Conservation (phyloP, 1,139 yeast species). For the Magnusiomyces ingens region DNA sequence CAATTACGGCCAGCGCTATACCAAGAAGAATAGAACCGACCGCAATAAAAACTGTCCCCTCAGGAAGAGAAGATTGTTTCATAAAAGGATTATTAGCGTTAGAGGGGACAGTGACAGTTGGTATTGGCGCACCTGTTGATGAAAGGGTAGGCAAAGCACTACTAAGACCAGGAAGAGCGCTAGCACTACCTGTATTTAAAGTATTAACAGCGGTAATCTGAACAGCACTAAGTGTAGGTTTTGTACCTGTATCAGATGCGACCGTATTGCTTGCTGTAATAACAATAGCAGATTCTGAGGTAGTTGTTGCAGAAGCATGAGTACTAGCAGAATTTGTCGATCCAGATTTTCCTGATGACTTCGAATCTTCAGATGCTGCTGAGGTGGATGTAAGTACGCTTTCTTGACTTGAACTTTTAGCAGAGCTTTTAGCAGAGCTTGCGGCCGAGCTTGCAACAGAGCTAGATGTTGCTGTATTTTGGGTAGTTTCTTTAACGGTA, state of each 20-base stretch:
- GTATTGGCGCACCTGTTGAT: conserved; percentile 36
- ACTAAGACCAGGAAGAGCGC: neutral
- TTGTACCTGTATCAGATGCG: neutral
- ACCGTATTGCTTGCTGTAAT: conserved; percentile 2
- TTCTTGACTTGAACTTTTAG: neutral
- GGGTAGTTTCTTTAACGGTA: neutral
- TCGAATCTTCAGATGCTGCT: neutral
- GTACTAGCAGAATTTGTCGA: neutral
- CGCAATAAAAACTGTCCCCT: conserved; percentile 76
- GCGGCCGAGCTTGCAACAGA: neutral
- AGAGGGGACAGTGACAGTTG: conserved; percentile 59
- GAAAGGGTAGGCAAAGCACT: conserved; percentile 18
- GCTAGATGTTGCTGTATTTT: neutral
- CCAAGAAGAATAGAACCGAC: conserved; percentile 65
- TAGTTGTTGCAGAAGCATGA: neutral
- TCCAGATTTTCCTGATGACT: neutral
- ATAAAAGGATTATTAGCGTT: conserved; percentile 55
- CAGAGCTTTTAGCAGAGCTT: neutral
- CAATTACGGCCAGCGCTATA: conserved; percentile 41
- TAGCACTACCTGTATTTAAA: conserved; percentile 2
- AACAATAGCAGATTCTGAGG: neutral
- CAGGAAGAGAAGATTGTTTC: conserved; percentile 44
- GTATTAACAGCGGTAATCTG: conserved; percentile 12
- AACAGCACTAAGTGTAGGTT: conserved; percentile 6
- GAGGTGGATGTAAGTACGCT: neutral